phyloP scores from a whole-genome alignment of 495 filamentous ascomycete species.

The Acidiella bohemica region DNA sequence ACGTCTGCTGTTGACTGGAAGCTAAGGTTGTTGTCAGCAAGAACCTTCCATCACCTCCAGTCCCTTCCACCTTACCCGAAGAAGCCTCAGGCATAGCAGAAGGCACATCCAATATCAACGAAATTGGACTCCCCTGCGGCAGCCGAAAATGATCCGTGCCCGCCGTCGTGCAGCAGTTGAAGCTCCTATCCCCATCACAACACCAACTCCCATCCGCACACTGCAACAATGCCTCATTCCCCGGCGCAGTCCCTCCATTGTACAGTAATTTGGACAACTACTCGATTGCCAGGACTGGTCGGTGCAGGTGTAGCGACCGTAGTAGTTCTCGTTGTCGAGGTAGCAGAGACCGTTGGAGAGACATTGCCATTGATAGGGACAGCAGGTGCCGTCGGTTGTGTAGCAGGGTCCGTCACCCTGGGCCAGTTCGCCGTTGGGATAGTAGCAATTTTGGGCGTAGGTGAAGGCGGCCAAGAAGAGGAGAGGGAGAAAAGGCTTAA shows the following conservation, averaged over 20 bases:
- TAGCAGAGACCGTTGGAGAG: slow-evolving; percentile 15
- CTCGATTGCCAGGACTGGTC: slow-evolving; percentile 13
- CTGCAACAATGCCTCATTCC: slow-evolving; percentile 16
- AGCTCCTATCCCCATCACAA: slow-evolving; percentile 10
- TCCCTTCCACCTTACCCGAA: too few species aligned
- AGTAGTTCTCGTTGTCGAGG: slow-evolving; percentile 5
- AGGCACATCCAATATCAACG: slow-evolving; percentile 8
- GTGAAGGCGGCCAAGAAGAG: background rate
- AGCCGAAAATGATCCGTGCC: slow-evolving; percentile 7
- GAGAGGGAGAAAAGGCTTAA: background rate
- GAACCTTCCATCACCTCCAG: too few species aligned
- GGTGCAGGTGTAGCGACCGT: slow-evolving; percentile 15
- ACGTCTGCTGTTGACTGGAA: background rate
- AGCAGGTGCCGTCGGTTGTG: slow-evolving; percentile 6
- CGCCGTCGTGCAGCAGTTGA: slow-evolving; percentile 12
- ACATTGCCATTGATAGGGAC: slow-evolving; percentile 16
- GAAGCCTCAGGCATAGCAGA: background rate
- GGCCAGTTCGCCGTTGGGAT: slow-evolving; percentile 14
- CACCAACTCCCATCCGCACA: slow-evolving; percentile 11
- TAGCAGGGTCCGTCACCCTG: slow-evolving; percentile 5
- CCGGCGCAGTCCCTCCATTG: slow-evolving; percentile 7
- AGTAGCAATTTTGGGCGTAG: slow-evolving; percentile 16
- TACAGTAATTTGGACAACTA: slow-evolving; percentile 11
- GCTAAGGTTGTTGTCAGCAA: too few species aligned
- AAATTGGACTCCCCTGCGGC: slow-evolving; percentile 2